Evolutionary conservation across 2,329 filamentous ascomycete species (phyloP).

Genomic region (Cladosporium halotolerans): DNA sequence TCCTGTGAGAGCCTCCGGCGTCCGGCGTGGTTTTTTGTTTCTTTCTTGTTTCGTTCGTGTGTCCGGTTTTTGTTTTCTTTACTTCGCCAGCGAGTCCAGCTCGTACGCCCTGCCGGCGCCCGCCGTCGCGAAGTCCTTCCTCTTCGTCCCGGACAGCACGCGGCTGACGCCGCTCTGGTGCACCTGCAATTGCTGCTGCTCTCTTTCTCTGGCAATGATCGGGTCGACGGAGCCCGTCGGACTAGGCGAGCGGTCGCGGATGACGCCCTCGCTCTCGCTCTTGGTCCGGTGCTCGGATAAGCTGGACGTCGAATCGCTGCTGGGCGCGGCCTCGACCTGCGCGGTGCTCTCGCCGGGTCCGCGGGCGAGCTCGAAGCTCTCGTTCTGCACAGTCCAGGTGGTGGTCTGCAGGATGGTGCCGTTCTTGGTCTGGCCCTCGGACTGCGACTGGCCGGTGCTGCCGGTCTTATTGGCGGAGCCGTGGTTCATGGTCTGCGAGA

Average conservation of each 20-base stretch:
- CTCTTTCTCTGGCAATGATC: constrained; percentile 1
- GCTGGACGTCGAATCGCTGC: neutral
- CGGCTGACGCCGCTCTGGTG: neutral
- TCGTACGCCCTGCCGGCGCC: constrained; percentile 1
- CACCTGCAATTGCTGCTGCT: neutral
- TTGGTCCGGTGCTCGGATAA: neutral
- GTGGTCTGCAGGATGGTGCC: constrained; percentile 8
- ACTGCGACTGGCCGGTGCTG: neutral
- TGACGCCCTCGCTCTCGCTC: neutral
- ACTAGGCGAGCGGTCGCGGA: constrained; percentile 5
- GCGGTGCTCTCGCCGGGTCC: neutral
- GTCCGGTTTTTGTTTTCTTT: neutral
- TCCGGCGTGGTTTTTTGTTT: neutral
- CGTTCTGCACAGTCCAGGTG: constrained; percentile 9
- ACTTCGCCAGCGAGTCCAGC: neutral
- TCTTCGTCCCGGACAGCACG: neutral
- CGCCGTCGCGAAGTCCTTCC: neutral
- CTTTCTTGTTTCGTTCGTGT: too few relatives aligned
- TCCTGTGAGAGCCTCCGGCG: too few relatives aligned
- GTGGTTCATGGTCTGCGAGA: constrained; percentile 33
- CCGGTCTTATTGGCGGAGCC: neutral
- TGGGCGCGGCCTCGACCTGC: neutral
- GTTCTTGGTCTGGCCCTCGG: neutral
- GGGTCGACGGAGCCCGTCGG: constrained; percentile 8
- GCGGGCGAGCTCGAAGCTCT: constrained; percentile 3